A percentile compares a stretch with the other conserved stretches of the same genome.
Evolutionary conservation across 2,329 filamentous ascomycete genomes (phyloP).

Genomic region (Stemphylium beticola): DNA sequence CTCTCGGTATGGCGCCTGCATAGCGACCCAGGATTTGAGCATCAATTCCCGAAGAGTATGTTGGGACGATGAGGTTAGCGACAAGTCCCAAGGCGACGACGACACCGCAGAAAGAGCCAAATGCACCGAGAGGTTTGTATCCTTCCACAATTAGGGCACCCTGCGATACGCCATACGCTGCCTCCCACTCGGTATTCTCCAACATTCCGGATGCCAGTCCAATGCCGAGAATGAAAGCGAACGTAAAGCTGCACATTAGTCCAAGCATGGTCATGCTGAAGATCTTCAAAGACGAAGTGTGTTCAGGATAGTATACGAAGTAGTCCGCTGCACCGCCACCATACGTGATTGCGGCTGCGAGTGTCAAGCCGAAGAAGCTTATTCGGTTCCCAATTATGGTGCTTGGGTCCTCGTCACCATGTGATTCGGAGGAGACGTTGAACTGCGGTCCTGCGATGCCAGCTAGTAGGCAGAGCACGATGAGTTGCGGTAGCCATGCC

Average conservation of each 20-base stretch:
- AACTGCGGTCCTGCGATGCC: slow-evolving; percentile 67
- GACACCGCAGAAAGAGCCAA: slow-evolving; percentile 72
- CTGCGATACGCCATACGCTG: slow-evolving; percentile 64
- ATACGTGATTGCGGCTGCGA: slow-evolving; percentile 70
- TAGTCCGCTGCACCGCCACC: slow-evolving; percentile 69
- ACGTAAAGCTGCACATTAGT: slow-evolving; percentile 63
- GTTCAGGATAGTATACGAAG: slow-evolving; percentile 69
- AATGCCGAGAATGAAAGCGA: slow-evolving; percentile 67
- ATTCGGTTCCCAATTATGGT: slow-evolving; percentile 64
- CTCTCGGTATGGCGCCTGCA: slow-evolving; percentile 64
- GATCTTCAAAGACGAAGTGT: slow-evolving; percentile 59
- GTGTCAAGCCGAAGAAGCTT: slow-evolving; percentile 73
- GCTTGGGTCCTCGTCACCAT: slow-evolving; percentile 54
- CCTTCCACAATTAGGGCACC: slow-evolving; percentile 70
- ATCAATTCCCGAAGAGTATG: slow-evolving; percentile 68
- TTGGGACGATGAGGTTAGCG: slow-evolving; percentile 69
- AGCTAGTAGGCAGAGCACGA: slow-evolving; percentile 66
- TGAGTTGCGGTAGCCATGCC: slow-evolving; percentile 68
- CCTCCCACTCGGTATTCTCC: slow-evolving; percentile 60
- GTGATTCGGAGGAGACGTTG: slow-evolving; percentile 59
- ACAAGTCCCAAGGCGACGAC: slow-evolving; percentile 69
- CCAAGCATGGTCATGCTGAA: slow-evolving; percentile 65
- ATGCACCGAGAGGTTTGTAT: slow-evolving; percentile 64
- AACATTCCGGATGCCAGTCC: slow-evolving; percentile 66
- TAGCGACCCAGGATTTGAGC: slow-evolving; percentile 70